Evolutionary conservation across 129 eudicot species (phyloP), one percentile per base, ranked within the genome.

Genomic region (Gnaphalium uliginosum): DNA sequence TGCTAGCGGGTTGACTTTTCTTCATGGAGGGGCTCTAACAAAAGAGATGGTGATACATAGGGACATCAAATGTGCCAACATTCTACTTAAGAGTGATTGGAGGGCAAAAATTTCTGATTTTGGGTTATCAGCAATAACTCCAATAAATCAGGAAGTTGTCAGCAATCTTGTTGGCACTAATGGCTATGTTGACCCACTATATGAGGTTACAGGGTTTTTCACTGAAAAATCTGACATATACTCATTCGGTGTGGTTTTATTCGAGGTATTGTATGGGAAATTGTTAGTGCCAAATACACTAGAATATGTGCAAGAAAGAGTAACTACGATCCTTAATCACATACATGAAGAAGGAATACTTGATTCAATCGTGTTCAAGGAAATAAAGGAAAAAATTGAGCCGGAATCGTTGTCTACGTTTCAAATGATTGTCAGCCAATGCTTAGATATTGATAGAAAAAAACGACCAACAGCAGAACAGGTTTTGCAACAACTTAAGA

Each of bases 181-280:
- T 0, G 53, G 25, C 1, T 72, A 33, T 33, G 0, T 0, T 1
- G 67, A 72, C 65, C 66, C 76, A 32, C 3, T 56, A 2, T 56
- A 72, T 56, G 0, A 4, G 0, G 11, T 4, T 4, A 33, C 19
- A 5, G 35, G 76, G 2, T 27, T 56, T 8, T 53, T 71, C 19
- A 51, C 75, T 6, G 50, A 53, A n/a, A 41, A 53, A 29, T 29
- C 22, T 5, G 66, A 57, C 33, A 33, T 56, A 2, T 57, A 72
- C 32, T 57, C 76, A 5, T 72, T 72, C 0, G 76, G 76, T 3
- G 56, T 57, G 6, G 54, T 72, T 6, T 72, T 72, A 33, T 56
- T 57, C 21, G 67, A 56, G 51, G 24, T 72, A 7, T 56, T 72
- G 66, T 56, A 11, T 13, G 76, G 76, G 6, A 54, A 32, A 59